Evolutionary conservation across 208 protist species (phyloP), one percentile per base, ranked within the genome.

Genomic region (Acanthamoeba healyi): DNA sequence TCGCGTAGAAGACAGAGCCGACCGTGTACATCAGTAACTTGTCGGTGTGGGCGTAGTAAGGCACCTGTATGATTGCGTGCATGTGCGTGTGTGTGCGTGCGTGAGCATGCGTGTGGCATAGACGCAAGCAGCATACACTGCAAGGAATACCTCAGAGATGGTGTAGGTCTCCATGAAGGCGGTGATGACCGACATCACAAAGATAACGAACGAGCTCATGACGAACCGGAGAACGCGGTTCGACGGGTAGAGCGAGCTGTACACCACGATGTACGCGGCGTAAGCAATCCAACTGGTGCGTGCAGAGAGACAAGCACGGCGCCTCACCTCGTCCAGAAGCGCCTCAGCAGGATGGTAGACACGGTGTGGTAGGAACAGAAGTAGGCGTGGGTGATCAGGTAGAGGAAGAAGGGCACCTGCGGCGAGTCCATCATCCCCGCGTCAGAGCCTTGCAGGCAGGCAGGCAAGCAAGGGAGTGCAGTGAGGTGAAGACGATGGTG

Each of bases 101-200:
- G 63, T 70, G 61, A 70, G 61, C 6, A 5, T 0, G n/a, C n/a
- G 26, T 0, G 29, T 6, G n/a, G 10, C 10, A 12, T 54, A 6
- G 49, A 70, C 22, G 70, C 17, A 19, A 22, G 32, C 7, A 9
- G 15, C 36, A 2, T 65, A n/a, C 17, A 70, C n/a, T 29, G 19
- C 3, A 44, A 61, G 19, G 24, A 34, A 19, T 36, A 94, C 93
- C 40, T 94, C 81, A 44, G 77, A 67, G 26, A 97, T 94, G 32
- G 96, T 97, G 65, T 72, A 97, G 67, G 96, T 96, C 22, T 97
- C 96, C 96, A 97, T 97, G 49, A 97, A 97, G 38, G 96, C 96
- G 56, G 95, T 97, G 40, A 97, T 89, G n/a, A 81, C 95, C 9
- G 91, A 63, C 70, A 97, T 93, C 5, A 51, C 70, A 6, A 95